Conservation (phyloP, 257 asterid genomes). For the Fraxinus quadrangulata region DNA sequence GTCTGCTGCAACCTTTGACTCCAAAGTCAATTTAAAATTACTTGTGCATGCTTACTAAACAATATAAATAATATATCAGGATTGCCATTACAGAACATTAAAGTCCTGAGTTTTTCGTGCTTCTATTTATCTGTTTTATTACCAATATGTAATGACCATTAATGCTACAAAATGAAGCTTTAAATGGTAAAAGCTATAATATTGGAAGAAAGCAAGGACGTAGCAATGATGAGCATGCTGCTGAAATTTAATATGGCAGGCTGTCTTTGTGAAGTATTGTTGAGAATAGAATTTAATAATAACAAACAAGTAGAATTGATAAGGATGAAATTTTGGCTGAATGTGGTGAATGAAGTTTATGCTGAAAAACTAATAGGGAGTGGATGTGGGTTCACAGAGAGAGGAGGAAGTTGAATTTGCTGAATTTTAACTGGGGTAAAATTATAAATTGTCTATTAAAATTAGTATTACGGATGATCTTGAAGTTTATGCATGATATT, state of each 20-base stretch:
- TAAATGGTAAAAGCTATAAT: too few relatives aligned
- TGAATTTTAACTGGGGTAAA: not conserved
- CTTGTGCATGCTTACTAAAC: slow-evolving; percentile 2
- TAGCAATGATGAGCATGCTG: not conserved
- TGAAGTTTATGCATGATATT: not conserved
- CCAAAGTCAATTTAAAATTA: not conserved
- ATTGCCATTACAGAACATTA: slow-evolving; percentile 2
- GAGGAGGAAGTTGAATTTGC: slow-evolving; percentile 13
- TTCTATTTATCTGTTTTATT: not conserved
- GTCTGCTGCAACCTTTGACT: slow-evolving; percentile 3
- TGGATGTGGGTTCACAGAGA: slow-evolving; percentile 10
- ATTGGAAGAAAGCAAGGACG: not conserved
- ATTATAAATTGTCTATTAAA: slow-evolving; percentile 6
- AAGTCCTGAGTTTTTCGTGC: not conserved
- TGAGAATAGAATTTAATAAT: too few relatives aligned
- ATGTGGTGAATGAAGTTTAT: slow-evolving; percentile 4
- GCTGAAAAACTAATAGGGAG: not conserved
- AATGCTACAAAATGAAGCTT: not conserved
- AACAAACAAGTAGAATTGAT: not conserved
- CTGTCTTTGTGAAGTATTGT: too few relatives aligned
- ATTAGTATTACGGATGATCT: not conserved
- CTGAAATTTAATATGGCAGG: too few relatives aligned
- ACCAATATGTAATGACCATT: not conserved
- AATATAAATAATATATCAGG: not conserved
- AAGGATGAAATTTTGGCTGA: not conserved